Evolutionary conservation across 2,329 filamentous ascomycete species (phyloP).

Genomic region (Anthostomella pinea): DNA sequence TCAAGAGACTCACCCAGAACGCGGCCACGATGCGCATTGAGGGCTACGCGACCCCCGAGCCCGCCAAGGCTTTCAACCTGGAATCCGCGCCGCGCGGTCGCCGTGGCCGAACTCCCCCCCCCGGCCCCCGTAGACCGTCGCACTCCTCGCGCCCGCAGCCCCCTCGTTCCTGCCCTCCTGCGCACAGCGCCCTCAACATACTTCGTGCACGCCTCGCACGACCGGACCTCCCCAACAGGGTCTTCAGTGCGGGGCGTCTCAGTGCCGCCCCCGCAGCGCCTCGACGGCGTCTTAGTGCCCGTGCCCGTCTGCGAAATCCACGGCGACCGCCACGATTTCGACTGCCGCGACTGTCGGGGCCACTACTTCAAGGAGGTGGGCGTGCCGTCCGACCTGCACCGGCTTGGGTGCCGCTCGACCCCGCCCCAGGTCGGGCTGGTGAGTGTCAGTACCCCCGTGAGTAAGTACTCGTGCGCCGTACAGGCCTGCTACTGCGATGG

Average conservation of each 20-base stretch:
- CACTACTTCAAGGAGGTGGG: slow-evolving; percentile 14
- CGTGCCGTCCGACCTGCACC: slow-evolving; percentile 10
- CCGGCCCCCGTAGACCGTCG: too few species aligned
- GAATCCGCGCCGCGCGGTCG: slow-evolving; percentile 7
- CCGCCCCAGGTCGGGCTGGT: slow-evolving; percentile 8
- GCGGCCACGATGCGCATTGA: slow-evolving; percentile 11
- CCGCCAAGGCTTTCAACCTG: slow-evolving; percentile 13
- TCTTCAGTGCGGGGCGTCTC: slow-evolving; percentile 3
- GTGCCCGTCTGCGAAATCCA: slow-evolving; percentile 1
- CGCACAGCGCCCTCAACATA: slow-evolving; percentile 1
- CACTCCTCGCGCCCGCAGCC: too few species aligned
- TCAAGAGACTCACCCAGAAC: slow-evolving; percentile 10
- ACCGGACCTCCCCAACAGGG: slow-evolving; percentile 2
- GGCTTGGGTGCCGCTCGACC: slow-evolving; percentile 8
- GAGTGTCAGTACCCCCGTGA: slow-evolving; percentile 12
- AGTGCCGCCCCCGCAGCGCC: slow-evolving; percentile 8
- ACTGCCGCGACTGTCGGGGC: slow-evolving; percentile 4
- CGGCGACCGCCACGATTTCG: neutral
- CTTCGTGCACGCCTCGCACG: neutral
- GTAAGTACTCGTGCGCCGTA: slow-evolving; percentile 15
- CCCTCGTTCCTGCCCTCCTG: too few species aligned
- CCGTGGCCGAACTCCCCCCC: slow-evolving; percentile 5
- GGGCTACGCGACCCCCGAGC: slow-evolving; percentile 9
- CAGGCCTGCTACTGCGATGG: slow-evolving; percentile 22
- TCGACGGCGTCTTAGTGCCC: slow-evolving; percentile 9